phyloP scores from a whole-genome alignment of 345 rosid species.

The Pseudoturritis turrita region DNA sequence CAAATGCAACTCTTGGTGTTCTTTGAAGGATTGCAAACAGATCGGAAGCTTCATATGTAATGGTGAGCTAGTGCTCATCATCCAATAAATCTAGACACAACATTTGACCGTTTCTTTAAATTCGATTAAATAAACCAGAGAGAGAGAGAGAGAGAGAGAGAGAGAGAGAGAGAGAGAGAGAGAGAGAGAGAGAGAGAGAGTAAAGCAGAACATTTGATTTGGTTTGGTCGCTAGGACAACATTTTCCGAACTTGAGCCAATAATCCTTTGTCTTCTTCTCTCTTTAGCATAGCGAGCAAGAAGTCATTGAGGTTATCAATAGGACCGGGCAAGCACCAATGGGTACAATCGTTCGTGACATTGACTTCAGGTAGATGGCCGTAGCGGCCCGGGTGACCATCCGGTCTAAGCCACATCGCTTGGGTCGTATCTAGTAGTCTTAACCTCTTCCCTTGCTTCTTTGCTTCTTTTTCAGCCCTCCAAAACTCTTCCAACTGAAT shows the following conservation, averaged over 20 bases:
- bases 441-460: conserved; percentile 44
- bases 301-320: conserved; percentile 75
- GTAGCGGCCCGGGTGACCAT: conserved; percentile 75
- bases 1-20: conserved; percentile 15
- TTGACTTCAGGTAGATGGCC: conserved; percentile 66
- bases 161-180: no score
- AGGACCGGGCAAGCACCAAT: conserved; percentile 95
- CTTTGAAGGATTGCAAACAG: conserved; percentile 20
- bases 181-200: neutral
- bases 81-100: neutral
- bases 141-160: no score
- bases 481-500: conserved; percentile 69
- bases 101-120: conserved; percentile 2
- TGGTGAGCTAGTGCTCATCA: conserved; percentile 24
- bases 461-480: conserved; percentile 53
- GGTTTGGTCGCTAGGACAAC: conserved; percentile 14
- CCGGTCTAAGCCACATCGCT: conserved; percentile 60
- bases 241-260: conserved; percentile 28
- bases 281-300: conserved; percentile 76
- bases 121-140: conserved; percentile 1
- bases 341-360: conserved; percentile 78
- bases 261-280: conserved; percentile 53
- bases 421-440: conserved; percentile 59
- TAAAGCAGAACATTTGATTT: neutral
- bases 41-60: conserved; percentile 21